Evolutionary conservation across 1,139 yeast species (phyloP), one percentile per base, ranked within the genome.

Genomic region (Debaryomyces coudertii): DNA sequence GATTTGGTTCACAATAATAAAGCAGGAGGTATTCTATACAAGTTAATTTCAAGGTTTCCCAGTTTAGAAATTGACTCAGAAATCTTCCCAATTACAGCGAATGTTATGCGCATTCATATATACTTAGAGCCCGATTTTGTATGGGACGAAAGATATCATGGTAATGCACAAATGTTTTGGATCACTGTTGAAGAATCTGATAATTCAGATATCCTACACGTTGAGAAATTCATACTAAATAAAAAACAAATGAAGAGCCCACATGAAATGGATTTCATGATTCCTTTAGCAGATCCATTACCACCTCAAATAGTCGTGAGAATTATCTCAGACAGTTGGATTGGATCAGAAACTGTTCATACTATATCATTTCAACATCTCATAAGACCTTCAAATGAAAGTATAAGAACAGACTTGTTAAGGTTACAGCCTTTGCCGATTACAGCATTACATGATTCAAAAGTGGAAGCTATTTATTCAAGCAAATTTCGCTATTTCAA

Each of bases 291-390:
- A 1, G 96, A 90, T 57, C 97, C 97, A 2, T 69, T 86, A 20
- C 97, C 98, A 0, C 84, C 95, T 0, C 98, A 93, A 61, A 79
- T 95, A 37, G 80, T 90, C 7, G 83, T 92, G 1, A 75, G 92
- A 45, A 85, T 86, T 1, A 68, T 89, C 6, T 88, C 96, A 5
- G 99, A 93, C 61, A 68, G 81, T 1, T 95, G 97, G 97, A 78
- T 90, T 27, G 97, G 97, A 0, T 80, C 95, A 1, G 97, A 90
- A 58, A 72, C 87, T 0, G 74, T 79, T 0, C 87, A 84, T 50
- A 79, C 95, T 1, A 83, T 95, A 16, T 89, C 97, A 0, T 90
- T 95, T 65, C 95, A 90, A 57, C 97, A 92, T 60, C 72, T 93
- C 54, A 87, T 93, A 34, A 79, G 90, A 50, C 99, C 99, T 0